phyloP scores from a whole-genome alignment of 805 yeast genomes.

The Grigorovia jiainica region DNA sequence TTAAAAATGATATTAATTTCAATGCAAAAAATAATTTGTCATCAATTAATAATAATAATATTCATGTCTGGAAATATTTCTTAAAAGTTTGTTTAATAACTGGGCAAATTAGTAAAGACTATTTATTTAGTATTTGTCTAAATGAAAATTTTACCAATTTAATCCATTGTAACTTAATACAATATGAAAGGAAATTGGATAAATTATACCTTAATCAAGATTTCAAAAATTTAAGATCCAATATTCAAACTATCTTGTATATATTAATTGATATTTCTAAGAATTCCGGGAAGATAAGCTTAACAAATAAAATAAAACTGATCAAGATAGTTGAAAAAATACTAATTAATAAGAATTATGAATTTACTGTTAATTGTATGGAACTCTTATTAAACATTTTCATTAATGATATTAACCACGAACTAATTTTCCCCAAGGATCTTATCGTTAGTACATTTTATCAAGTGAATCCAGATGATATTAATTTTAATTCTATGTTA shows the following conservation, averaged over 20 bases:
- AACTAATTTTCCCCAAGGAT: constrained; percentile 3
- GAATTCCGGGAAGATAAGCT: not conserved
- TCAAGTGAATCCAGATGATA: constrained; percentile 14
- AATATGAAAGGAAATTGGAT: constrained; percentile 2
- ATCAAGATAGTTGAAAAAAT: not conserved
- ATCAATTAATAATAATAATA: constrained; percentile 7
- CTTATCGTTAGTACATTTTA: constrained; percentile 12
- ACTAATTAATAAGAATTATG: not conserved
- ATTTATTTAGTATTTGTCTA: constrained; percentile 9
- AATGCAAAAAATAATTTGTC: not conserved
- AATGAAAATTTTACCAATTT: constrained; percentile 10
- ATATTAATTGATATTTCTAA: constrained; percentile 2
- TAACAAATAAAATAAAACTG: not conserved
- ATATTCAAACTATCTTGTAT: constrained; percentile 2
- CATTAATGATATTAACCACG: not conserved
- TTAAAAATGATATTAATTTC: constrained; percentile 8
- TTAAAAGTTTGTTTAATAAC: constrained; percentile 20
- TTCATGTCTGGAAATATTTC: constrained; percentile 24
- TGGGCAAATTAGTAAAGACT: constrained; percentile 12
- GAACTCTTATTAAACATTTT: not conserved
- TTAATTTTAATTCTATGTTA: constrained; percentile 21
- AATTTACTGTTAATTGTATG: not conserved
- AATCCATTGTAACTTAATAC: constrained; percentile 4
- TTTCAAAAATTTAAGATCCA: constrained; percentile 2
- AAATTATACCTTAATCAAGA: not conserved